Evolutionary conservation across 2,329 filamentous ascomycete species (phyloP), one percentile per base, ranked within the genome.

Genomic region (Claviceps fusiformis): DNA sequence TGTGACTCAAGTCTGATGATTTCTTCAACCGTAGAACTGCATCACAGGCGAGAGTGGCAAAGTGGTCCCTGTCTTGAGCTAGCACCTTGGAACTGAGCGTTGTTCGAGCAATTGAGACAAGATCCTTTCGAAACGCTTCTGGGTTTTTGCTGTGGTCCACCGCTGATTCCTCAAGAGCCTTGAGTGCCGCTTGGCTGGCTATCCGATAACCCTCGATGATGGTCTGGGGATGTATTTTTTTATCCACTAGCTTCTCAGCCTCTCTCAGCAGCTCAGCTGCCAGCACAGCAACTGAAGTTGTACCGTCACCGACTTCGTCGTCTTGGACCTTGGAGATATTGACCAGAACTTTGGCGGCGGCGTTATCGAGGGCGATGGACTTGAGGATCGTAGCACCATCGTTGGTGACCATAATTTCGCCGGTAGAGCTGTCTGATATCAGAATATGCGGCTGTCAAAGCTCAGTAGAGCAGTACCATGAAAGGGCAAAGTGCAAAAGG

Each of bases 291-390:
- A 98, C 93, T n/a, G 91, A 97, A 27, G 93, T 98, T 49, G 93
- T 98, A 57, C 93, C 93, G 69, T 98, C 93, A 67, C 93, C 93
- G 29, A 98, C 92, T 72, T 98, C 93, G 69, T 98, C 93, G 67
- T 98, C 93, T 71, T 98, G 93, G 6, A 98, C 93, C 75, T 98
- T 98, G 60, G 92, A 97, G 65, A 98, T 97, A 72, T 98, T 98
- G 68, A 98, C 93, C 47, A 98, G 80, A 5, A 98, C 93, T 75
- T 98, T 98, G 54, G 93, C 93, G 27, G 93, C 93, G 47, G 93
- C 93, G 70, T 98, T 98, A 72, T 98, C 93, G 67, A 98, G 86
- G 47, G 93, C 93, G 71, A 98, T 98, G 54, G 92, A 89, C 75
- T 98, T 98, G 61, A 98, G 82, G 63, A 98, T 98, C 29, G 93